These are phyloP conservation scores for Tetragonia tetragonoides DNA, from an alignment of 148 eudicot genomes.

Conservation along the genomic window DNA sequence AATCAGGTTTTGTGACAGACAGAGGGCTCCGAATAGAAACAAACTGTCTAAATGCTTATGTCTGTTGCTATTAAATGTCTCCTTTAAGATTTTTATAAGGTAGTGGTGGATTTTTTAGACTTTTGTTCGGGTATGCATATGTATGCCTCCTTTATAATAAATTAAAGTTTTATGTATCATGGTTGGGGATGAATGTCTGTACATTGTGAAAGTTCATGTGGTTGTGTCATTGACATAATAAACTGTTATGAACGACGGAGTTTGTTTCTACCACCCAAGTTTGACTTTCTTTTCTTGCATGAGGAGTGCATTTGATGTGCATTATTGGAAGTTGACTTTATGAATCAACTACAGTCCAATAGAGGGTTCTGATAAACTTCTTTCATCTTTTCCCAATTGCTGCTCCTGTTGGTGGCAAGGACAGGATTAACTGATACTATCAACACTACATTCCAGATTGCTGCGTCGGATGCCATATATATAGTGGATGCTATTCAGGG, in stretches of 20 bases:
- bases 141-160: too few species aligned
- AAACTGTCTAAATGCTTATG: too few species aligned
- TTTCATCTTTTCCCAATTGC: neutral
- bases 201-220: too few species aligned
- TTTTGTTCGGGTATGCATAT: too few species aligned
- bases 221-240: too few species aligned
- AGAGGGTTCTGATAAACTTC: neutral
- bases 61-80: too few species aligned
- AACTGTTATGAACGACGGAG: neutral
- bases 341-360: neutral
- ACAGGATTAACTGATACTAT: neutral
- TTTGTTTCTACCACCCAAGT: neutral
- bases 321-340: neutral
- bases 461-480: constrained; percentile 21
- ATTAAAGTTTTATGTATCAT: too few species aligned
- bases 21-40: neutral
- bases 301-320: neutral
- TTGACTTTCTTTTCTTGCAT: neutral
- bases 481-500: constrained; percentile 29
- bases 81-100: too few species aligned
- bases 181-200: too few species aligned
- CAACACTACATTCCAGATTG: constrained; percentile 23
- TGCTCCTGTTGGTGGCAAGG: neutral
- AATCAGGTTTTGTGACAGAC: neutral
- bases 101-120: too few species aligned